Percentiles rank a stretch among this genome's conserved stretches.
phyloP scores from a whole-genome alignment of 371 early-diverging fungal genomes.

The Entomophthora muscae region DNA sequence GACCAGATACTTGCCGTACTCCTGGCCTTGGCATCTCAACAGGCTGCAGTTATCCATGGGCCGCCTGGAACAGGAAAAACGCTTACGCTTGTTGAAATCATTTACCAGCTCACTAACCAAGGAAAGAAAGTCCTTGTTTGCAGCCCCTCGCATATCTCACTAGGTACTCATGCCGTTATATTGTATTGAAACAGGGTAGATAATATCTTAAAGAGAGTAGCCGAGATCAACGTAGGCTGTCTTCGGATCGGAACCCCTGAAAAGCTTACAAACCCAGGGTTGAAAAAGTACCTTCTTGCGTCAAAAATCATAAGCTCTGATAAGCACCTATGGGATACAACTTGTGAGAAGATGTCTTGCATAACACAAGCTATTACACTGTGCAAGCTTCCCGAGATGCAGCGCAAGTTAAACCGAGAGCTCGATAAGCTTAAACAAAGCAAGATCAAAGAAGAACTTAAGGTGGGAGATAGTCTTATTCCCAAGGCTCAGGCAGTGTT shows the following conservation, averaged over 20 bases:
- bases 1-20: slow-evolving; percentile 58
- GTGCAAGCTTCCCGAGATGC: no score
- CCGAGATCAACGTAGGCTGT: slow-evolving; percentile 32
- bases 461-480: no score
- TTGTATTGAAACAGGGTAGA: slow-evolving; percentile 21
- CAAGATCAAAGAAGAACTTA: no score
- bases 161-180: slow-evolving; percentile 28
- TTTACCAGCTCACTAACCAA: slow-evolving; percentile 49
- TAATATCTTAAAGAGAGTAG: slow-evolving; percentile 62
- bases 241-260: slow-evolving; percentile 81
- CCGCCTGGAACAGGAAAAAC: slow-evolving; percentile 93
- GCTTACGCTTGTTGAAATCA: slow-evolving; percentile 70
- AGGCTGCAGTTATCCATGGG: slow-evolving; percentile 68
- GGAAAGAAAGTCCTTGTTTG: slow-evolving; percentile 69
- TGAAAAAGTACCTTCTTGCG: no score
- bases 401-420: no score
- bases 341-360: no score
- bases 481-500: slow-evolving; percentile 37
- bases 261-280: slow-evolving; percentile 39
- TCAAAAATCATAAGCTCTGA: no score
- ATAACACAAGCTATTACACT: no score
- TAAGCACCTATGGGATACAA: no score
- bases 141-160: slow-evolving; percentile 85
- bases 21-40: slow-evolving; percentile 38
- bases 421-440: no score